Base-by-base conservation (phyloP, 768 basidiomycete genomes). In the Phlebiopsis flavidoalba region DNA sequence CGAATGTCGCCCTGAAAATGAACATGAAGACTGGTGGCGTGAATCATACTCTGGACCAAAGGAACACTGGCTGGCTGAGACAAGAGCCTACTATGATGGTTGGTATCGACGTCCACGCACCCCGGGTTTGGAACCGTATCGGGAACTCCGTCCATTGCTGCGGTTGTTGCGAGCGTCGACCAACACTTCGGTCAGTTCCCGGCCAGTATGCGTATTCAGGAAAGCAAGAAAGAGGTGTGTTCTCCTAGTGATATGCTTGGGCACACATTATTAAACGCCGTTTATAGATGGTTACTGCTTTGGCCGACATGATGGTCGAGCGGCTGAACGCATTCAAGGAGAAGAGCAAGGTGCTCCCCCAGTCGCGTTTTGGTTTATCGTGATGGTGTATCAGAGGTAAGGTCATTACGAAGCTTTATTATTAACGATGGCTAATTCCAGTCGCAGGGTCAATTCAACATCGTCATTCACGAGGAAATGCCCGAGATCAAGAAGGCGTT, bases 321-420 rank as follows among this genome's bases (percentile, higher is more conserved):
- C 74, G 82, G 21, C 63, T 84, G 22, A 65, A 70, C 17, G 67
- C 74, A n/a, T 84, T 74, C 73, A 65, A 72, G 46, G 63, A 58
- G 26, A 79, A 73, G 53, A 66, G 54, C 1, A 72, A 70, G 10
- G 66, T 53, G 21, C 73, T 83, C 19, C 82, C n/a, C 82, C 3
- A 63, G 69, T 4, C 78, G 83, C 19, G 61, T 83, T 52, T 58
- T 83, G n/a, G 78, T 83, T n/a, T 83, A 81, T 65, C 76, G 82
- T 8, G 91, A 93, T 69, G 91, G 91, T 53, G 89, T 93, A 31
- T 91, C 89, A 2, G 90, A 92, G 74, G 89, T 87, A 54, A 37
- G n/a, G 73, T 48, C 21, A 15, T 26, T n/a, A 50, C 26, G 59
- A 22, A 37, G 26, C 45, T 53, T 49, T 33, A 22, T 36, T 17